Percentiles rank a stretch among this genome's conserved stretches.
These are phyloP conservation scores for Neurospora hispaniola DNA, from an alignment of 495 filamentous ascomycete genomes.

Conservation along the genomic window DNA sequence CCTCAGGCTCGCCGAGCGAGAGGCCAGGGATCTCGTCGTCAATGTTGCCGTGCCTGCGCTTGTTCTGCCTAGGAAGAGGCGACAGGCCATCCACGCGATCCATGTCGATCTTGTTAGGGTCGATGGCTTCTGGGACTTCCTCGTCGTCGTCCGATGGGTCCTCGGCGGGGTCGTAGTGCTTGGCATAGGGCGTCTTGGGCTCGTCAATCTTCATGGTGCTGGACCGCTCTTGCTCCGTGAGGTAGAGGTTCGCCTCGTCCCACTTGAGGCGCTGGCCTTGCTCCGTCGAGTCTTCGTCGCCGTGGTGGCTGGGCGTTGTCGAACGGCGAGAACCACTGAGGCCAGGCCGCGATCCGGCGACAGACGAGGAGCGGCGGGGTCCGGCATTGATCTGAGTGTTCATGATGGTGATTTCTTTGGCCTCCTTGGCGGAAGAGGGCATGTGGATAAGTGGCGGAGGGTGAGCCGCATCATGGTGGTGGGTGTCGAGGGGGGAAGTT, in stretches of 20 bases:
- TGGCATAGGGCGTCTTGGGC: slow-evolving; percentile 93
- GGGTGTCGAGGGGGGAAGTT: slow-evolving; percentile 30
- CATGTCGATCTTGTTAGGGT: slow-evolving; percentile 24
- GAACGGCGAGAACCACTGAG: slow-evolving; percentile 62
- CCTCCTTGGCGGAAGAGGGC: slow-evolving; percentile 39
- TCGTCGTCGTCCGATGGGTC: slow-evolving; percentile 70
- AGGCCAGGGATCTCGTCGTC: slow-evolving; percentile 79
- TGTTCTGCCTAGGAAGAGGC: slow-evolving; percentile 2
- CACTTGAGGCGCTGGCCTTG: slow-evolving; percentile 74
- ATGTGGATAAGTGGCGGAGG: slow-evolving; percentile 19
- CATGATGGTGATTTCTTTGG: slow-evolving; percentile 80
- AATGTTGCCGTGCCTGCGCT: slow-evolving; percentile 4
- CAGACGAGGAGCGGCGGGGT: slow-evolving; percentile 72
- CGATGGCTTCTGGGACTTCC: slow-evolving; percentile 43
- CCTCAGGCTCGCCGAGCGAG: slow-evolving; percentile 91
- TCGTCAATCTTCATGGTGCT: slow-evolving; percentile 98
- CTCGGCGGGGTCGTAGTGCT: slow-evolving; percentile 78
- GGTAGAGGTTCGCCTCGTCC: slow-evolving; percentile 95
- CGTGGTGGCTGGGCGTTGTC: slow-evolving; percentile 28
- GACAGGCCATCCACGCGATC: slow-evolving; percentile 26
- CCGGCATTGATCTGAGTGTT: slow-evolving; percentile 95
- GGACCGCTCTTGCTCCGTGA: slow-evolving; percentile 89
- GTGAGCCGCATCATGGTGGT: slow-evolving; percentile 11
- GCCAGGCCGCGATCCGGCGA: slow-evolving; percentile 40
- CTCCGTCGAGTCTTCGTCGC: slow-evolving; percentile 35